Base-by-base conservation (phyloP, 2,329 filamentous ascomycete species). In the Scolecobasidium constrictum region DNA sequence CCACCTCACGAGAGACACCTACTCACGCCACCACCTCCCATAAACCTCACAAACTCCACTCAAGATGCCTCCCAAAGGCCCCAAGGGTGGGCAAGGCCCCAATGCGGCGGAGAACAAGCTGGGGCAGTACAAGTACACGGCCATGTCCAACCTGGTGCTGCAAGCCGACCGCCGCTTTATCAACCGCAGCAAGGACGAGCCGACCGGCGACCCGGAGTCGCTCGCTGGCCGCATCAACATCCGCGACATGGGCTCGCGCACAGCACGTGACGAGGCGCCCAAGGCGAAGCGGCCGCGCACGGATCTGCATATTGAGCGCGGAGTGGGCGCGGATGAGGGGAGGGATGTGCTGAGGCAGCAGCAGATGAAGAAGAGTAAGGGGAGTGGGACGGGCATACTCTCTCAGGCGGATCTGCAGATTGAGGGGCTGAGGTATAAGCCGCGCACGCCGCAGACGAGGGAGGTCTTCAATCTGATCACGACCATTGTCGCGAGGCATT, bases 61-160 rank as follows among this genome's bases (percentile, higher is more conserved):
- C 26, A n/a, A 31, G 9, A 42, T 42, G 40, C 23, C 40, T 20
- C 33, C 40, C 26, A 40, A 41, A 42, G 43, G 43, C 17, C 34
- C 43, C 4, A 35, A 41, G 31, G 43, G 43, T 15, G 43, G 37
- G 21, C 22, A 41, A 21, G 43, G 43, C 38, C 21, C 20, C 23
- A 23, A 42, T 40, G 38, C 23, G 17, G 43, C 39, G 23, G 48
- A 53, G 23, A 48, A 69, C 50, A 69, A 92, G 82, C 84, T 94
- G 57, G 88, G 86, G 65, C 88, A 94, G 68, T 95, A 94, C 77
- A 95, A 95, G 68, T 94, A 95, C 77, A 87, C 87, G 79, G 87
- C 86, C 65, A 96, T 98, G 92, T 98, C 92, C 70, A 98, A 98
- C 79, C 83, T 98, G 86, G 92, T 98, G 61, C 86, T 98, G 78